phyloP scores from a whole-genome alignment of 176 grass and related monocot species.

The Microstegium vimineum region DNA sequence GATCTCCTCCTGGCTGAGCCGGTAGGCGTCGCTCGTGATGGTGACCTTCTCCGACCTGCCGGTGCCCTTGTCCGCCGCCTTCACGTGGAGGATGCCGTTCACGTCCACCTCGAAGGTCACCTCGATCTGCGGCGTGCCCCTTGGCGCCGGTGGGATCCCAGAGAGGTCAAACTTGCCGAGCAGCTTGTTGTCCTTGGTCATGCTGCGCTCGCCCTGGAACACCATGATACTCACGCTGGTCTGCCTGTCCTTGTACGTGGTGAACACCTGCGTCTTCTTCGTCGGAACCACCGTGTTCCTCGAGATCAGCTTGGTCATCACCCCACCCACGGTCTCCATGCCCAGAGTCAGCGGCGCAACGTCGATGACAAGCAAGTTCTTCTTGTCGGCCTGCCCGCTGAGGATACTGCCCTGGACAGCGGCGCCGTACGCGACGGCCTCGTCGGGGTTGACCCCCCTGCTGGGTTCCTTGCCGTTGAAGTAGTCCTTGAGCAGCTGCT shows the following conservation, averaged over 20 bases:
- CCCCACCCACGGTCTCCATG: not conserved
- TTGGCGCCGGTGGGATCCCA: not conserved
- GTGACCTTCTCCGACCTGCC: not conserved
- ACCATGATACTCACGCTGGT: not conserved
- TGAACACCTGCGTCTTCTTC: not conserved
- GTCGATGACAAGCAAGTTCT: not conserved
- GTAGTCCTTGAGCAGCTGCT: constrained; percentile 5
- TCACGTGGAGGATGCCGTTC: not conserved
- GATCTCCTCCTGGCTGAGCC: not conserved
- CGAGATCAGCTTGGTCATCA: not conserved
- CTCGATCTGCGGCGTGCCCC: not conserved
- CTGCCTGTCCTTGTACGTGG: not conserved
- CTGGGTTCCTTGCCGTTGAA: constrained; percentile 15
- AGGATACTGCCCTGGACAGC: not conserved
- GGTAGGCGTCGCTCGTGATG: not conserved
- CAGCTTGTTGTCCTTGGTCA: not conserved
- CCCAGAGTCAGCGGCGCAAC: not conserved
- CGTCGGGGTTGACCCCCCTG: constrained; percentile 3
- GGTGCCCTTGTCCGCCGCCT: not conserved
- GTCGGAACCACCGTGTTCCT: not conserved
- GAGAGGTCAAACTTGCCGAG: not conserved
- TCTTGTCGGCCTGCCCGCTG: not conserved
- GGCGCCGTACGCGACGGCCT: not conserved
- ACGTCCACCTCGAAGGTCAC: no score
- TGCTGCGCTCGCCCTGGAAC: not conserved